Evolutionary conservation across 2,329 filamentous ascomycete genomes (phyloP), one percentile per base, ranked within the genome.

Genomic region (Aspergillus sp.): DNA sequence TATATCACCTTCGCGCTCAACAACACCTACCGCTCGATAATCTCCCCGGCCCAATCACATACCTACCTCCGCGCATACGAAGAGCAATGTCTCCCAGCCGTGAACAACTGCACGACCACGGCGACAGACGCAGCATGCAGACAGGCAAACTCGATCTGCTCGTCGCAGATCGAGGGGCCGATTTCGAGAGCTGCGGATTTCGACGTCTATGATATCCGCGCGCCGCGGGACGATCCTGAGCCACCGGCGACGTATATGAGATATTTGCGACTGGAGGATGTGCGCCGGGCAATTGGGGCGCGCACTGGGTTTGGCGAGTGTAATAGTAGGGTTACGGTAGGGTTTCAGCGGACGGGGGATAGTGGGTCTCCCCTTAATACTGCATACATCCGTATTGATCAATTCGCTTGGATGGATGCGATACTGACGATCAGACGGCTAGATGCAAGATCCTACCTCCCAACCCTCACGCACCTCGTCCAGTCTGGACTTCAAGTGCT

Each of bases 401-500:
- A 19, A 19, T 19, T 19, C 17, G 17, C 17, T 19, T 19, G 17
- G 3, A 19, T 19, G 17, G 17, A 19, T 19, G 17, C 17, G 17
- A 19, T 19, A 19, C 17, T 19, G 17, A 19, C 17, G 17, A 19
- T n/a, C 17, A 3, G 17, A 19, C 17, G 17, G 2, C 17, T 19
- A 19, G 17, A 19, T 19, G 17, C 70, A 13, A 70, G 73, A 13
- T 75, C 73, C 20, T 74, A 76, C 55, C 60, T 78, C 12, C 53
- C 64, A 2, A 65, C 65, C 1, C 62, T 80, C 7, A 69, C 71
- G 1, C 59, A 65, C 1, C 70, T 80, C 2, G 70, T 79, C 15
- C 63, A 73, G 51, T 70, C 70, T 6, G 75, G 74, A 2, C 70
- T 80, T 27, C 69, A 66, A 19, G 73, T 76, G 1, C 56, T 80